Conservation (phyloP, 495 filamentous ascomycete genomes). For the Neurospora terricola region DNA sequence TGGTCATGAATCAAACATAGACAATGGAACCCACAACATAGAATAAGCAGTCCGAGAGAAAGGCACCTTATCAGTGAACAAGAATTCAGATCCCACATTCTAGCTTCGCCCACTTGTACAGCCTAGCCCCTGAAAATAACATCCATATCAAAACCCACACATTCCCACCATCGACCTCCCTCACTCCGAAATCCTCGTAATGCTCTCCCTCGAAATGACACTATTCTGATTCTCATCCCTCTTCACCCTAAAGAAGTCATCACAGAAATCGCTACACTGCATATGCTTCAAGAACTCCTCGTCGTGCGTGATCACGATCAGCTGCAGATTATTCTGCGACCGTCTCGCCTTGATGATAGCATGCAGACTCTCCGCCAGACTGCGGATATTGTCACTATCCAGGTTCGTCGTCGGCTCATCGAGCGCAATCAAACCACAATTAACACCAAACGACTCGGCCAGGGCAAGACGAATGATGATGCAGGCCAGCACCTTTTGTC, state of each 20-base stretch:
- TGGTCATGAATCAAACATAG: not conserved
- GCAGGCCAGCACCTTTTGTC: conserved; percentile 89
- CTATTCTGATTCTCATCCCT: conserved; percentile 82
- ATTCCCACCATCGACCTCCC: not conserved
- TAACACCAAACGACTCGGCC: conserved; percentile 92
- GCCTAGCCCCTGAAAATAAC: not conserved
- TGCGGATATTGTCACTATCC: conserved; percentile 86
- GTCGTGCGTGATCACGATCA: conserved; percentile 98
- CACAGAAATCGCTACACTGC: conserved; percentile 89
- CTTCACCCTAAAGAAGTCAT: conserved; percentile 79
- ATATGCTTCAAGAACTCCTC: conserved; percentile 92
- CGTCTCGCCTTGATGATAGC: conserved; percentile 78
- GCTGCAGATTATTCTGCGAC: conserved; percentile 87
- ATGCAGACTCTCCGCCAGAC: conserved; percentile 74
- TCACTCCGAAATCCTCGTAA: conserved; percentile 41
- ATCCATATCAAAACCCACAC: not conserved
- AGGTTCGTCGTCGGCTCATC: conserved; percentile 98
- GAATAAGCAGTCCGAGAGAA: not conserved
- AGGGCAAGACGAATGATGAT: conserved; percentile 97
- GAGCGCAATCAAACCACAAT: conserved; percentile 92
- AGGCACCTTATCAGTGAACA: not conserved
- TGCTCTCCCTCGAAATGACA: conserved; percentile 64
- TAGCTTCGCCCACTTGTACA: not conserved
- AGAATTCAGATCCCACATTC: not conserved
- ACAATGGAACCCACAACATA: too few relatives aligned